Evolutionary conservation across 106 monocot genomes (phyloP), one percentile per base, ranked within the genome.

Genomic region (Chionographis japonica): DNA sequence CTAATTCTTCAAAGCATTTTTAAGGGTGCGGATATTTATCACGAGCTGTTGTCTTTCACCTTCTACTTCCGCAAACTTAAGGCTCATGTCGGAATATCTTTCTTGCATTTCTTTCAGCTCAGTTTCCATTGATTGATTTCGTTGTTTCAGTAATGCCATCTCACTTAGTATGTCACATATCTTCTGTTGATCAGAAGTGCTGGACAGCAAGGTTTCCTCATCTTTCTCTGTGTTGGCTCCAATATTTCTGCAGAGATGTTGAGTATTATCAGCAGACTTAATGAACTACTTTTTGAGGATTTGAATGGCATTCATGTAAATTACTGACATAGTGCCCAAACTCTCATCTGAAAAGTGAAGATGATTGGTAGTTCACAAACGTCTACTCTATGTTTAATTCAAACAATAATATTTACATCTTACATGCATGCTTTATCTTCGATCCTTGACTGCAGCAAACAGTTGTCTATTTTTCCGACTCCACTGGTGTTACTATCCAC

Each of bases 21-120:
- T 97, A 6, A 97, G 86, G 55, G 84, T 61, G 8, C 97, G 84
- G 52, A 97, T 70, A 35, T 54, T 97, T 80, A 89, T 97, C 17
- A 97, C 97, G 65, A 89, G 97, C 61, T 92, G 84, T 70, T 97
- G 97, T 63, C 97, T 89, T 69, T 97, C 92, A 59, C 89, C 97
- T 83, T 97, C 92, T 3, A 92, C 92, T 77, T 97, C 92, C 40
- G 97, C 97, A 72, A 97, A 97, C 65, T 75, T 97, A 54, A 97
- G 85, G 61, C 97, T 97, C 54, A 92, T 83, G 55, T 92, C 92
- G 8, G 92, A 89, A 72, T 97, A 97, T 68, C 92, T 89, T 73
- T 92, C 83, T 70, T 90, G 92, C 84, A 97, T 84, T 41, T 92
- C 92, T 71, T 92, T 92, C 72, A 97, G 74, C 72, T 97, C 97